phyloP scores from a whole-genome alignment of 2,329 filamentous ascomycete species.

The Cladophialophora chaetospira region DNA sequence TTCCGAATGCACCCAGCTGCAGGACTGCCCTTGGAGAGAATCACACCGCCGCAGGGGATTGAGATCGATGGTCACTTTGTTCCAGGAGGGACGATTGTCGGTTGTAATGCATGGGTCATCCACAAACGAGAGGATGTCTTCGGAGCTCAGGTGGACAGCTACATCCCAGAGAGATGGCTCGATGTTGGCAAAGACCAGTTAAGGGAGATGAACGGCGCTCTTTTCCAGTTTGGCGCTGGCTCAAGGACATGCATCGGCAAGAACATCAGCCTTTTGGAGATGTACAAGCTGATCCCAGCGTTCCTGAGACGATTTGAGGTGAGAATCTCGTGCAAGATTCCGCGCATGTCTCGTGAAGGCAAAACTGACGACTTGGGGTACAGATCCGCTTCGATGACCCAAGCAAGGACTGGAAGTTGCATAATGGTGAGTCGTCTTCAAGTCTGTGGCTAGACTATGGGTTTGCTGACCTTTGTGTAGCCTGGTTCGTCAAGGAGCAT shows the following conservation, averaged over 20 bases:
- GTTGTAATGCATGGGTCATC: conserved; percentile 74
- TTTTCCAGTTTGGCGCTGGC: conserved; percentile 53
- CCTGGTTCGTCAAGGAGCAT: conserved; percentile 54
- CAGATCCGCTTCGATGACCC: conserved; percentile 37
- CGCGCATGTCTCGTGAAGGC: neutral
- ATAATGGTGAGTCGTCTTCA: conserved; percentile 27
- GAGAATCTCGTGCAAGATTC: neutral
- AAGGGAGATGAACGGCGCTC: conserved; percentile 51
- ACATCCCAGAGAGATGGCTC: conserved; percentile 69
- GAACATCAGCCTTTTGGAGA: conserved; percentile 36
- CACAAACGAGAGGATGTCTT: conserved; percentile 70
- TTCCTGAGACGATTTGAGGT: conserved; percentile 33
- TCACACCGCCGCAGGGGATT: conserved; percentile 64
- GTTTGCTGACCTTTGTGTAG: conserved; percentile 31
- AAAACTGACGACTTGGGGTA: conserved; percentile 40
- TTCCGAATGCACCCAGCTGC: conserved; percentile 75
- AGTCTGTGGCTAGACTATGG: too few relatives aligned
- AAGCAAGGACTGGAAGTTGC: conserved; percentile 31
- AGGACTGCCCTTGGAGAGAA: conserved; percentile 70
- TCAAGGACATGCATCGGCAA: conserved; percentile 47
- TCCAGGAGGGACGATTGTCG: conserved; percentile 71
- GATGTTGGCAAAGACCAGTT: conserved; percentile 53
- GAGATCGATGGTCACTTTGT: conserved; percentile 69
- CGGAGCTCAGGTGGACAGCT: conserved; percentile 66
- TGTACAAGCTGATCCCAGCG: conserved; percentile 36